These are phyloP conservation scores for Phytophthora europaea DNA, from an alignment of 352 stramenopile species.

Conservation along the genomic window DNA sequence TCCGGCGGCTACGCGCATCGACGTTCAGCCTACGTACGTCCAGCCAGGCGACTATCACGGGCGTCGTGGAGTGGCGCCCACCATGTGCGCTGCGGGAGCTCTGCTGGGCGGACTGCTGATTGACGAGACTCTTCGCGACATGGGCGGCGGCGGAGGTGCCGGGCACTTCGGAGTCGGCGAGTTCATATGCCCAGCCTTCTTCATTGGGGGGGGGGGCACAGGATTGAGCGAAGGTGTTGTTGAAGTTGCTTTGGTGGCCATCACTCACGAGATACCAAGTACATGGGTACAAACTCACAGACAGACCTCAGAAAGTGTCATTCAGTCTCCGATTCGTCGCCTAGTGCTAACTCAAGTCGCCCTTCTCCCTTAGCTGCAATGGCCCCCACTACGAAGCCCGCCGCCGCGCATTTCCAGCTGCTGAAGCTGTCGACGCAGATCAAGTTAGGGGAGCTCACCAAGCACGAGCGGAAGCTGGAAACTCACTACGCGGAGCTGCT, in stretches of 20 bases:
- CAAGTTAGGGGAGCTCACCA: conserved; percentile 59
- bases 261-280: background rate
- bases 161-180: conserved; percentile 37
- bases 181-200: conserved; percentile 8
- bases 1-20: conserved; percentile 38
- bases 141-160: conserved; percentile 34
- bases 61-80: conserved; percentile 50
- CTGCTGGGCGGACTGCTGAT: conserved; percentile 52
- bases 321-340: conserved; percentile 15
- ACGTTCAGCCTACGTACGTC: conserved; percentile 35
- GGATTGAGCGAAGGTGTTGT: background rate
- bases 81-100: conserved; percentile 48
- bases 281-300: background rate
- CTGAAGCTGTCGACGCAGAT: conserved; percentile 58
- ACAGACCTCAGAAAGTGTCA: background rate
- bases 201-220: too few species aligned
- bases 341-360: background rate
- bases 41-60: conserved; percentile 40
- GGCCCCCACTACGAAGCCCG: conserved; percentile 17
- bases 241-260: conserved; percentile 11
- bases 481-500: conserved; percentile 49
- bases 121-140: conserved; percentile 49
- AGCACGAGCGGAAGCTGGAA: conserved; percentile 54
- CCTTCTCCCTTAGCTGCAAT: conserved; percentile 4
- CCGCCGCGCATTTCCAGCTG: conserved; percentile 48